A percentile compares a stretch with the other conserved stretches of the same genome.
Conservation (phyloP, 176 grass and related monocot species). For the bread wheat (Triticum aestivum) region IWGSC_CS_RefSeq_v2.1 NC_057810.1:651163247-651163746, state of each 20-base stretch:
- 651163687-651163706: constrained; percentile 10
- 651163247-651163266: no score
- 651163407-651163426: background rate
- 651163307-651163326: no score
- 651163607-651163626: constrained; percentile 56
- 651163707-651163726: constrained; percentile 28
- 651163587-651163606: constrained; percentile 42
- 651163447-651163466: background rate
- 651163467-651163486: background rate
- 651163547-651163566: constrained; percentile 23
- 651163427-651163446: background rate
- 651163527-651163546: constrained; percentile 36
- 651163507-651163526: constrained; percentile 55
- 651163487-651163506: background rate
- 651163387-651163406: background rate
- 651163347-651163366: no score
- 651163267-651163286: no score
- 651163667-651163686: constrained; percentile 8
- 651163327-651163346: no score
- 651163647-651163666: constrained; percentile 45
- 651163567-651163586: constrained; percentile 46
- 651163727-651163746: constrained; percentile 9
- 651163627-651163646: constrained; percentile 41
- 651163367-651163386: no score
- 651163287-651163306: no score